Conservation (phyloP, 768 basidiomycete genomes). For the Lentinula guzmanii region DNA sequence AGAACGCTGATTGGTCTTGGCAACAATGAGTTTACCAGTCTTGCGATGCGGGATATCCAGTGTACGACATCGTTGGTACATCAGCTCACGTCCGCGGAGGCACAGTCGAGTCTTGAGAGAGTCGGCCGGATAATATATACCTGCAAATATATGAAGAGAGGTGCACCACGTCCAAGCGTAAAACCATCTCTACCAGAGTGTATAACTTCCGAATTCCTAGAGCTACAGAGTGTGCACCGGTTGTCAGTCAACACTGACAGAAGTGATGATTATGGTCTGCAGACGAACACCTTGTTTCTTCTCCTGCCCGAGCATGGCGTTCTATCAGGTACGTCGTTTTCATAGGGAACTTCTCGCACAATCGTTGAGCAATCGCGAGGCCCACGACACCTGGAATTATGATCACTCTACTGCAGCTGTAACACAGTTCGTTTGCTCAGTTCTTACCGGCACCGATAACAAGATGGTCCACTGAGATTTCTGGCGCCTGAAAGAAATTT, state of each 20-base stretch:
- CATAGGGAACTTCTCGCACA: slow-evolving; percentile 56
- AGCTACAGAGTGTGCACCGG: slow-evolving; percentile 38
- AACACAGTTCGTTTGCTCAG: background rate
- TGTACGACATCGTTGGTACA: slow-evolving; percentile 69
- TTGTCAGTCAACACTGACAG: background rate
- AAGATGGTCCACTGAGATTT: slow-evolving; percentile 72
- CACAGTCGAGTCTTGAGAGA: slow-evolving; percentile 87
- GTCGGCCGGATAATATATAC: slow-evolving; percentile 75
- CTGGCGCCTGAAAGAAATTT: slow-evolving; percentile 33
- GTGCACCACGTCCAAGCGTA: background rate
- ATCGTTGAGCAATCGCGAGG: slow-evolving; percentile 73
- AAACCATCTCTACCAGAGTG: slow-evolving; percentile 59
- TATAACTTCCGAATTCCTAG: slow-evolving; percentile 92
- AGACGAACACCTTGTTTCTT: slow-evolving; percentile 70
- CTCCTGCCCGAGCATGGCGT: slow-evolving; percentile 65
- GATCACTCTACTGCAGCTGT: background rate
- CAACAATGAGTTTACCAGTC: slow-evolving; percentile 89
- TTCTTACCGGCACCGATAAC: slow-evolving; percentile 79
- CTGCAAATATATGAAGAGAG: slow-evolving; percentile 27
- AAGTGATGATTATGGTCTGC: background rate
- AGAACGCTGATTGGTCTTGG: slow-evolving; percentile 52
- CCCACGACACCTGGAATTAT: slow-evolving; percentile 67
- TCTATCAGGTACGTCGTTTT: slow-evolving; percentile 82
- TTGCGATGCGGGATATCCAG: slow-evolving; percentile 63
- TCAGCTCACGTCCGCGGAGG: slow-evolving; percentile 75